These are phyloP conservation scores for Saccharomyces hybrid DNA, from an alignment of 1,139 yeast species.

Conservation along the genomic window DNA sequence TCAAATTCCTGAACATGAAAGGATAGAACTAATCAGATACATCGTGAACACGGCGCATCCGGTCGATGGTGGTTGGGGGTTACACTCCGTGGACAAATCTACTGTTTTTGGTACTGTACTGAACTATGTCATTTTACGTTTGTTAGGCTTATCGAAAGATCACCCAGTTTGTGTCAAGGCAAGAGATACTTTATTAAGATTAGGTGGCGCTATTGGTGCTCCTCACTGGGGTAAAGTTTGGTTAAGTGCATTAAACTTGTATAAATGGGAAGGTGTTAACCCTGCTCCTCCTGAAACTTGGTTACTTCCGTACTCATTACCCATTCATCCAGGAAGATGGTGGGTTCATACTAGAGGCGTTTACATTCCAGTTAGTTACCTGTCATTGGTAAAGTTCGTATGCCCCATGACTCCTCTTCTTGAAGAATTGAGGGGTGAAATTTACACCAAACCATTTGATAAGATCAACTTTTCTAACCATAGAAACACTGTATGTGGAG, in stretches of 20 bases:
- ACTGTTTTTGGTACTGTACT: slow-evolving; percentile 92
- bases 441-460: slow-evolving; percentile 60
- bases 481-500: slow-evolving; percentile 82
- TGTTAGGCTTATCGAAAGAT: slow-evolving; percentile 63
- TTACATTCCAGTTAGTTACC: slow-evolving; percentile 78
- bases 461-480: slow-evolving; percentile 59
- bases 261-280: slow-evolving; percentile 93
- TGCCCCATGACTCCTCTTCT: slow-evolving; percentile 62
- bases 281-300: slow-evolving; percentile 97
- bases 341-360: slow-evolving; percentile 98
- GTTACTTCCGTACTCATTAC: slow-evolving; percentile 72
- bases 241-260: slow-evolving; percentile 70
- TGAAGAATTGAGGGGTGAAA: slow-evolving; percentile 60
- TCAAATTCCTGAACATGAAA: slow-evolving; percentile 59
- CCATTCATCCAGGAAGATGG: slow-evolving; percentile 94
- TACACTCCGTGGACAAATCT: slow-evolving; percentile 83
- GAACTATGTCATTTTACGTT: slow-evolving; percentile 70
- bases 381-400: slow-evolving; percentile 50
- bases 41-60: slow-evolving; percentile 88
- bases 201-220: slow-evolving; percentile 84
- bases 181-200: slow-evolving; percentile 52
- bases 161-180: slow-evolving; percentile 83
- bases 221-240: slow-evolving; percentile 99
- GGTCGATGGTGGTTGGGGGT: slow-evolving; percentile 99
- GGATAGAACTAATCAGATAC: slow-evolving; percentile 69